Conservation (phyloP, 1,139 yeast species). For the Nakaseomyces delphensis region DNA sequence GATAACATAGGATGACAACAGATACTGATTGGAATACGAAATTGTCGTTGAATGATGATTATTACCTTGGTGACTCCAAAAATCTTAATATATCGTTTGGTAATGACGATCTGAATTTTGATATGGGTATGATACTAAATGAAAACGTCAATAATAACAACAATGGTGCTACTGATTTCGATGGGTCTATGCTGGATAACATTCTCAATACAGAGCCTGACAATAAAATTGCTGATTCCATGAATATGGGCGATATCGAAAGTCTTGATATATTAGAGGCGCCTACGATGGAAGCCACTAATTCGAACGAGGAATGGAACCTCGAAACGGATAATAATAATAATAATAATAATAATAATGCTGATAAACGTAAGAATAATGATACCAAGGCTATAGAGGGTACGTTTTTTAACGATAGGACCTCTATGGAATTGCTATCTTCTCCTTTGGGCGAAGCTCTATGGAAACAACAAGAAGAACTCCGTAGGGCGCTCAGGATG, state of each 20-base stretch:
- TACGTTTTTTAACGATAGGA: background rate
- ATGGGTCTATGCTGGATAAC: slow-evolving; percentile 4
- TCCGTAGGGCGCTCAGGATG: slow-evolving; percentile 13
- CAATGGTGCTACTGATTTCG: slow-evolving; percentile 3
- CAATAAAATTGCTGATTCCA: background rate
- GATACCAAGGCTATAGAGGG: background rate
- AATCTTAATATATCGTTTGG: slow-evolving; percentile 4
- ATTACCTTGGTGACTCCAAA: background rate
- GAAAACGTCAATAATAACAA: background rate
- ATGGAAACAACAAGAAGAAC: slow-evolving; percentile 14
- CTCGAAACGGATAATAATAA: background rate
- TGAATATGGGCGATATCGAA: background rate
- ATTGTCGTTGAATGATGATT: background rate
- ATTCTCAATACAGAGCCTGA: background rate
- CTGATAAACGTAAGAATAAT: too few relatives aligned
- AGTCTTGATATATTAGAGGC: background rate
- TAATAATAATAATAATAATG: background rate
- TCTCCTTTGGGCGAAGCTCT: slow-evolving; percentile 9
- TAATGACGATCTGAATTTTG: slow-evolving; percentile 9
- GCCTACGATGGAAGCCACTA: background rate
- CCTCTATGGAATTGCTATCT: slow-evolving; percentile 1
- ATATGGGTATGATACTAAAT: slow-evolving; percentile 5
- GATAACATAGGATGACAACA: slow-evolving; percentile 5
- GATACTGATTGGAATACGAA: slow-evolving; percentile 9
- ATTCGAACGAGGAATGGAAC: background rate